Evolutionary conservation across 495 filamentous ascomycete species (phyloP), one percentile per base, ranked within the genome.

Genomic region (Neurospora hispaniola): DNA sequence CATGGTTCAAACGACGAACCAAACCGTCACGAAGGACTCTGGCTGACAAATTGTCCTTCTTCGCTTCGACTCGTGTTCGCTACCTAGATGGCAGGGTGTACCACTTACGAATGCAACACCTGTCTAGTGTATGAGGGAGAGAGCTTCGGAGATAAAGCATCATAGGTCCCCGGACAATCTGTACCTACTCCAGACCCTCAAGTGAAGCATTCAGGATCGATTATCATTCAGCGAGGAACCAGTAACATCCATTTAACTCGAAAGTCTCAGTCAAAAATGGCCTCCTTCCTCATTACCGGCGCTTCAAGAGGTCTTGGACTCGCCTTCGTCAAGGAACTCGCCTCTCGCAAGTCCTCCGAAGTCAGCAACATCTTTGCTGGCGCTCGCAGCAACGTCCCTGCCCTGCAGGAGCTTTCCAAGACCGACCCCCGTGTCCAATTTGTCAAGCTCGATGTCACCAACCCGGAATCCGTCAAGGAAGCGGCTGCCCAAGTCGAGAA

Each of bases 291-390:
- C 68, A 79, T 85, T 74, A 85, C 84, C 46, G 83, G 84, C 69
- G 78, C 77, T 41, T 78, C 81, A 0, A 73, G 82, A 10, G 84
- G 84, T 35, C 71, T 85, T 5, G 84, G 84, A 23, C 78, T 85
- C 3, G 81, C 77, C n/a, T 69, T 85, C 8, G 77, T 75, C 42
- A 72, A 76, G 3, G 75, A 81, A 20, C 80, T 86, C 10, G 71
- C 77, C 14, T 20, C 75, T 27, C 75, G 78, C 18, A 79, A 80
- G 3, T 20, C 73, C 18, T 79, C 82, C 0, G 69, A 81, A 73
- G 78, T 80, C 20, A 54, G 46, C 46, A 54, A 54, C 20, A 54
- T 54, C 46, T 54, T 54, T 14, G 46, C 46, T 20, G 46, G 46
- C 46, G 46, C 46, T 27, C 46, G 46, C 46, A 54, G 5, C 46